Conservation (phyloP, 1,139 yeast species). For the Taphrina populina region DNA sequence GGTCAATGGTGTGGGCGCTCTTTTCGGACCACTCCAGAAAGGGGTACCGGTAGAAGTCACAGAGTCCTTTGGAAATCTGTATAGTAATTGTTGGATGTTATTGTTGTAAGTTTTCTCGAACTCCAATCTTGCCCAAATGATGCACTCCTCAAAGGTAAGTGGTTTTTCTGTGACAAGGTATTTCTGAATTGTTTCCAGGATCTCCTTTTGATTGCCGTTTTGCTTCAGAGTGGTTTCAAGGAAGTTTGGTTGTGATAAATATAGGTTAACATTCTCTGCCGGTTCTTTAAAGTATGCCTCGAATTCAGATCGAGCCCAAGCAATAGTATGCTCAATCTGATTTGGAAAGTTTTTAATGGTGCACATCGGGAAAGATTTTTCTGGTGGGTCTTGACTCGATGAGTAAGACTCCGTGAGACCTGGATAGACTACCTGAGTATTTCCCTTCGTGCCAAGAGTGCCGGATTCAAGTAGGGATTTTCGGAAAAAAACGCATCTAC, state of each 20-base stretch:
- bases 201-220: slow-evolving; percentile 85
- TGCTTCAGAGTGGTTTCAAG: slow-evolving; percentile 88
- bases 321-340: slow-evolving; percentile 96
- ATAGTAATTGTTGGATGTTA: slow-evolving; percentile 84
- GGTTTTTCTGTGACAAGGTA: slow-evolving; percentile 77
- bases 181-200: slow-evolving; percentile 71
- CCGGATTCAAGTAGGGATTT: slow-evolving; percentile 95
- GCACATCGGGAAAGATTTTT: slow-evolving; percentile 93
- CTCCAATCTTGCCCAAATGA: slow-evolving; percentile 89
- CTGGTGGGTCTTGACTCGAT: slow-evolving; percentile 97
- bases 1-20: slow-evolving; percentile 82
- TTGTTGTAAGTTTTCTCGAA: slow-evolving; percentile 81
- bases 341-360: slow-evolving; percentile 96
- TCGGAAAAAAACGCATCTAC: slow-evolving; percentile 89
- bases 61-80: slow-evolving; percentile 92
- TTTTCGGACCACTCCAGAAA: slow-evolving; percentile 97
- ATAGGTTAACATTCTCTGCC: slow-evolving; percentile 88
- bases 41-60: slow-evolving; percentile 86
- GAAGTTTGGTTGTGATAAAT: slow-evolving; percentile 86
- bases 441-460: slow-evolving; percentile 96
- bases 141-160: slow-evolving; percentile 85
- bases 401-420: slow-evolving; percentile 90
- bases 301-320: slow-evolving; percentile 96
- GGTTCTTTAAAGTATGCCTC: slow-evolving; percentile 90
- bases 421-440: slow-evolving; percentile 94